phyloP scores from a whole-genome alignment of 179 eudicot species.

The Beta corolliflora region DNA sequence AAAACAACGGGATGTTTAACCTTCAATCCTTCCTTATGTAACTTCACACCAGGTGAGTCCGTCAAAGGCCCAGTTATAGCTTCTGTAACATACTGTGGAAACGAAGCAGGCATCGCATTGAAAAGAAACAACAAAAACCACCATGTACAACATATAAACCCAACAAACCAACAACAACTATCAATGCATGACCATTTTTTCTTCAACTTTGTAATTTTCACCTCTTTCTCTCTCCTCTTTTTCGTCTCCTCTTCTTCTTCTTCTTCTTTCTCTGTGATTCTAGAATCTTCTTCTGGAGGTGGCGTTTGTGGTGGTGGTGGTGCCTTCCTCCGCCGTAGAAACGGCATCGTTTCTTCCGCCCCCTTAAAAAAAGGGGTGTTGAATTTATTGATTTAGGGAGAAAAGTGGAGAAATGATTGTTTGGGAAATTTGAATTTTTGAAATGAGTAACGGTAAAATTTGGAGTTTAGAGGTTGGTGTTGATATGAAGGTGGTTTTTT shows the following conservation, averaged over 20 bases:
- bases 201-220: slow-evolving; percentile 7
- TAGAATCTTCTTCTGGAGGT: not conserved
- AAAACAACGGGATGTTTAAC: slow-evolving; percentile 93
- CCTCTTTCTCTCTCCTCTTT: slow-evolving; percentile 7
- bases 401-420: too few species aligned
- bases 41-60: slow-evolving; percentile 81
- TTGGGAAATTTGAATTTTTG: not conserved
- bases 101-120: slow-evolving; percentile 85
- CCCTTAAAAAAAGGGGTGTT: not conserved
- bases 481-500: not conserved
- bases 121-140: slow-evolving; percentile 71
- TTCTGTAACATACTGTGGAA: slow-evolving; percentile 87
- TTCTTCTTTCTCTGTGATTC: not conserved
- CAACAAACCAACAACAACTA: slow-evolving; percentile 80
- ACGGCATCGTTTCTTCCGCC: slow-evolving; percentile 25
- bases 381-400: not conserved
- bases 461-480: not conserved
- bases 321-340: slow-evolving; percentile 32
- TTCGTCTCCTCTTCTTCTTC: slow-evolving; percentile 4
- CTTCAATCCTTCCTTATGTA: slow-evolving; percentile 60
- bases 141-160: slow-evolving; percentile 70
- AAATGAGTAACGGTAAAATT: not conserved
- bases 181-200: slow-evolving; percentile 69
- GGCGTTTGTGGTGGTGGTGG: slow-evolving; percentile 9
- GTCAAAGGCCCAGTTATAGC: slow-evolving; percentile 76